Evolutionary conservation across 2,329 filamentous ascomycete genomes (phyloP).

Genomic region (Penicillium sp.): DNA sequence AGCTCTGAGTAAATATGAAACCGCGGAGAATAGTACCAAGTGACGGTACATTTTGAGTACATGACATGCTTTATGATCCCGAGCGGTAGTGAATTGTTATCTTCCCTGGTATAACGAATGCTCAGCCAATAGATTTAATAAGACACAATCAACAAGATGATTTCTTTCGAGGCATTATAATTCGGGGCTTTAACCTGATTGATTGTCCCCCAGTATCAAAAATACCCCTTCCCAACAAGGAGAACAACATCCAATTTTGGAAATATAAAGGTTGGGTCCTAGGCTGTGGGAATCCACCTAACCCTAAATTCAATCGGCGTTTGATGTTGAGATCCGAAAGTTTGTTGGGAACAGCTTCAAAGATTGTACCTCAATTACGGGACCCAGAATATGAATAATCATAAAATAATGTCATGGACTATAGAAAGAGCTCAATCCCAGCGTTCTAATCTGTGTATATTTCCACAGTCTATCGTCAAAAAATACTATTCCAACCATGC

Average conservation of each 20-base stretch:
- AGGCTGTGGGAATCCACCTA: not conserved
- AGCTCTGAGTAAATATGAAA: constrained; percentile 17
- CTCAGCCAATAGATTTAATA: not conserved
- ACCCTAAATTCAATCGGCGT: not conserved
- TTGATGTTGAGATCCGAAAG: not conserved
- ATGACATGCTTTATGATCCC: not conserved
- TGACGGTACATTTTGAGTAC: not conserved
- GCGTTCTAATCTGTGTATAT: not conserved
- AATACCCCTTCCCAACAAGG: not conserved
- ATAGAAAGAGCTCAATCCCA: not conserved
- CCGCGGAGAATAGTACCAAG: not conserved
- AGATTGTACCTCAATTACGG: not conserved
- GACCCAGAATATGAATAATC: not conserved
- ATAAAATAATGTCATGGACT: not conserved
- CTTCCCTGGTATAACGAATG: not conserved
- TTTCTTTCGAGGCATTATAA: not conserved
- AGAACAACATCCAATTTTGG: not conserved
- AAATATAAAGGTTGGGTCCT: not conserved
- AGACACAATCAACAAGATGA: accelerated
- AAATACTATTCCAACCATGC: constrained; percentile 1
- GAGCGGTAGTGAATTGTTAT: not conserved
- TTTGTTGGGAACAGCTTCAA: not conserved
- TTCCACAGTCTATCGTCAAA: not conserved
- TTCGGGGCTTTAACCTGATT: not conserved
- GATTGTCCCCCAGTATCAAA: not conserved